Percentiles rank a stretch among this genome's conserved stretches.
Conservation (phyloP, 1,139 yeast species). For the Casaregolazyma suthepensis region DNA sequence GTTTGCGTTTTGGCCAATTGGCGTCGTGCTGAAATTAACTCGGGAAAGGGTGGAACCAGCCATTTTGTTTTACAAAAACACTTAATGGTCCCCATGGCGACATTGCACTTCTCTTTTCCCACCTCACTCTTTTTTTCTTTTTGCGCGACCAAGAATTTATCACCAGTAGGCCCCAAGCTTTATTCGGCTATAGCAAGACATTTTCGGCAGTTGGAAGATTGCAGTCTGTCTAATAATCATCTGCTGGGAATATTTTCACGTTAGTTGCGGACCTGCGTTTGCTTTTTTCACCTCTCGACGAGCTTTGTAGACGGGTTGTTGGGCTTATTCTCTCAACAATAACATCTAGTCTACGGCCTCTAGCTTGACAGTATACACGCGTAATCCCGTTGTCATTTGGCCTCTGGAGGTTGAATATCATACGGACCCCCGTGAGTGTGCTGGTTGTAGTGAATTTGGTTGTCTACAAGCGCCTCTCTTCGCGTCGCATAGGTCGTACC, state of each 20-base stretch:
- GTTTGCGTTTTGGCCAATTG: not conserved
- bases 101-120: conserved; percentile 5
- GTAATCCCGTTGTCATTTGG: not conserved
- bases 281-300: not conserved
- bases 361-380: not conserved
- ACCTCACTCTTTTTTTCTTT: conserved; percentile 8
- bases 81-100: conserved; percentile 8
- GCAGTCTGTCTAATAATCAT: not conserved
- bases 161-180: not conserved
- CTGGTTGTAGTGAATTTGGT: not conserved
- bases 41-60: conserved; percentile 2
- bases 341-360: not conserved
- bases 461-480: not conserved
- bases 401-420: not conserved
- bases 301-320: not conserved
- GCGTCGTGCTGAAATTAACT: conserved; percentile 3
- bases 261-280: not conserved
- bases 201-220: conserved; percentile 3
- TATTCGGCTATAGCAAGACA: conserved; percentile 1
- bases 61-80: not conserved
- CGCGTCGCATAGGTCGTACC: not conserved
- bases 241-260: not conserved
- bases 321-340: not conserved
- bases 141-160: conserved; percentile 5
- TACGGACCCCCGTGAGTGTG: not conserved